Evolutionary conservation across 2,329 filamentous ascomycete genomes (phyloP).

Genomic region (Thyridium curvatum): DNA sequence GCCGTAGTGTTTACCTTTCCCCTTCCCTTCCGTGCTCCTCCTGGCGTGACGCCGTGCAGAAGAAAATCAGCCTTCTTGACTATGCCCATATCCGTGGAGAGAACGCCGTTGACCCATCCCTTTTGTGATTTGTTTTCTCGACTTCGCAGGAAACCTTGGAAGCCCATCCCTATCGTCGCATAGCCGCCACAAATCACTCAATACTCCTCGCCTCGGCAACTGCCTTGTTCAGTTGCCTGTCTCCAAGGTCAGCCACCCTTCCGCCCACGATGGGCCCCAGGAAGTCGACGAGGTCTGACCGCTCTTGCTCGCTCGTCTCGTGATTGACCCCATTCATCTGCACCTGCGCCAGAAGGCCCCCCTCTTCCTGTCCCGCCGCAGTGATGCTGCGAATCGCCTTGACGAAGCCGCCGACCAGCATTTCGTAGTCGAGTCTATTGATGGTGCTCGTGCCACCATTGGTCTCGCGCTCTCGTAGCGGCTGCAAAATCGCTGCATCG

Average conservation of each 20-base stretch:
- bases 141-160: too few relatives aligned
- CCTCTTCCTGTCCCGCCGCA: slow-evolving; percentile 15
- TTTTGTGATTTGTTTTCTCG: too few relatives aligned
- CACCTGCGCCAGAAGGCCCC: neutral
- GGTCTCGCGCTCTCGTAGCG: slow-evolving; percentile 43
- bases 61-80: too few relatives aligned
- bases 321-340: slow-evolving; percentile 13
- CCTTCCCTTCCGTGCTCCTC: too few relatives aligned
- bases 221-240: slow-evolving; percentile 40
- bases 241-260: slow-evolving; percentile 37
- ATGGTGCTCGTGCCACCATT: slow-evolving; percentile 7
- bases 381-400: slow-evolving; percentile 42
- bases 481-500: slow-evolving; percentile 45
- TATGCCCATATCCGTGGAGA: too few relatives aligned
- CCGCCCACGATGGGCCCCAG: slow-evolving; percentile 48
- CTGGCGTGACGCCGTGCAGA: too few relatives aligned
- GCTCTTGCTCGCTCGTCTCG: slow-evolving; percentile 25
- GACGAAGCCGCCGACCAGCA: slow-evolving; percentile 48
- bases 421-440: slow-evolving; percentile 40
- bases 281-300: slow-evolving; percentile 44
- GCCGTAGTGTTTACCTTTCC: too few relatives aligned
- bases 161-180: slow-evolving; percentile 13
- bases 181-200: too few relatives aligned
- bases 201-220: slow-evolving; percentile 50
- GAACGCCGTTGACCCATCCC: too few relatives aligned